Evolutionary conservation across 768 basidiomycete species (phyloP), one percentile per base, ranked within the genome.

Genomic region (Hygrophoropsis aurantiaca): DNA sequence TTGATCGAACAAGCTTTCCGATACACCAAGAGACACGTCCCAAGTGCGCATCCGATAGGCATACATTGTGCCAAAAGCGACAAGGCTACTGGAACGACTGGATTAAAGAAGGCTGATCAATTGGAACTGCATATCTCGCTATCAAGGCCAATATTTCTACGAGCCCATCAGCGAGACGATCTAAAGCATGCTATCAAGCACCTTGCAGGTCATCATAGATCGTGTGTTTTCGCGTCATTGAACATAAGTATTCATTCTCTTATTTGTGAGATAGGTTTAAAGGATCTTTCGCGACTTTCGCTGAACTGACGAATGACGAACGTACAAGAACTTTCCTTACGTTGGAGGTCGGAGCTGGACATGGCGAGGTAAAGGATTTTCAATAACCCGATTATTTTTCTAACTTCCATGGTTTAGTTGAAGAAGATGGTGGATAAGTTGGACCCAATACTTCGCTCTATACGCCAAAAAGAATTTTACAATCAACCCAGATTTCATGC

Each of bases 401-500:
- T 19, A 21, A 11, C 34, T n/a, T 42, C 44, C 36, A 32, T 41
- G 42, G 41, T 40, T 50, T 44, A 95, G 94, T 66, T 94, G 11
- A 67, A 69, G 49, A 57, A 61, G 7, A 66, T 93, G 35, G 71
- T 80, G 2, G 69, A 78, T 40, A 69, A 72, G 19, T 65, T 97
- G 34, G 71, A 75, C 4, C 84, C 86, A 1, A 69, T 74, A 6
- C 68, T 95, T 38, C 68, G 68, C 23, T 60, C 65, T 3, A 70
- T 90, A 26, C 83, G 85, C 44, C 87, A 94, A 54, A 83, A 85
- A 53, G 76, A 79, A 46, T 97, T 90, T 66, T 95, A 97, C 67
- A 58, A 70, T 26, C 69, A 80, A 24, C 92, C 94, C 16, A 80
- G 84, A 37, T 97, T 94, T 58, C 94, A 97, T 60, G 78, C 87